These are phyloP conservation scores for Eimeria maxima DNA, from an alignment of 169 alveolate species.

Conservation along the genomic window DNA sequence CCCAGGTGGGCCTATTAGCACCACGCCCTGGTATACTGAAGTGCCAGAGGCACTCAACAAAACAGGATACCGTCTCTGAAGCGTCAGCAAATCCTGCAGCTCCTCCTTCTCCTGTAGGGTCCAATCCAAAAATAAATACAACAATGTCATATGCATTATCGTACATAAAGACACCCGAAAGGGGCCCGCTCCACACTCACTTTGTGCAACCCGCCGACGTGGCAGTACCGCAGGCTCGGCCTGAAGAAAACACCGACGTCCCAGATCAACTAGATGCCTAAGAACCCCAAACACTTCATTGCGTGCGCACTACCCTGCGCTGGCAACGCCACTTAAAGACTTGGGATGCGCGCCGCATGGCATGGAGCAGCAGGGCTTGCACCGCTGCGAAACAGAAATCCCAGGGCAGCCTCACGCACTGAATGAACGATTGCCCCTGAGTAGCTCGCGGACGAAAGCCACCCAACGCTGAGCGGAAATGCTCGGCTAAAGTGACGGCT, in stretches of 20 bases:
- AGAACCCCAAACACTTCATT: not conserved
- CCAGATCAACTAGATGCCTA: not conserved
- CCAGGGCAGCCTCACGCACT: not conserved
- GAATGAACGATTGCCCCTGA: constrained; percentile 55
- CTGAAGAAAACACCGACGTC: not conserved
- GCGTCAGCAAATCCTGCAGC: constrained; percentile 74
- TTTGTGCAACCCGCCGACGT: constrained; percentile 49
- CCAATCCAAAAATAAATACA: not conserved
- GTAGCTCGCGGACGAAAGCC: constrained; percentile 62
- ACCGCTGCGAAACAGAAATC: not conserved
- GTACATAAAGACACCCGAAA: not conserved
- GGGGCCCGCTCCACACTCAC: not conserved
- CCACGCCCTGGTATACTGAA: constrained; percentile 77
- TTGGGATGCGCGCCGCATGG: not conserved
- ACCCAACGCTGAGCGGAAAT: constrained; percentile 32
- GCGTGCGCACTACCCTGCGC: not conserved
- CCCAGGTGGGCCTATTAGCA: constrained; percentile 89
- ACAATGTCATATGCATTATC: not conserved
- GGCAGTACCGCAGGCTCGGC: constrained; percentile 45
- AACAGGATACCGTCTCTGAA: constrained; percentile 50
- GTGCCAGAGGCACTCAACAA: constrained; percentile 69
- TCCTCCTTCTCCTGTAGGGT: constrained; percentile 77
- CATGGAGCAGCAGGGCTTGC: not conserved
- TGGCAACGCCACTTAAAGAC: not conserved
- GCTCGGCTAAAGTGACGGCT: not conserved